Percentiles rank a stretch among this genome's conserved stretches.
phyloP scores from a whole-genome alignment of 805 yeast genomes.

The Yarrowia deformans region DNA sequence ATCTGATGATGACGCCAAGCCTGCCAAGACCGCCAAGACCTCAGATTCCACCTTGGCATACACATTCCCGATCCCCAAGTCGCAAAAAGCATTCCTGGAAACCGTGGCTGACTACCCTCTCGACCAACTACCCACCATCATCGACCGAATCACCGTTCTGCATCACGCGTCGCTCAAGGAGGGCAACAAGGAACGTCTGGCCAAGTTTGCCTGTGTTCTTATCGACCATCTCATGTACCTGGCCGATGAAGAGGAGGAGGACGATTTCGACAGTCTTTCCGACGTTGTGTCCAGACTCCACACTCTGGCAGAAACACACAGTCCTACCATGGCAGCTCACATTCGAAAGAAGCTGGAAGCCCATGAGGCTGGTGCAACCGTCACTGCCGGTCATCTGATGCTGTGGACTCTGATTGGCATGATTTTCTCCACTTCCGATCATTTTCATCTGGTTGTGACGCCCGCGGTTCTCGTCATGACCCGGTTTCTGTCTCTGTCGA shows the following conservation, averaged over 20 bases:
- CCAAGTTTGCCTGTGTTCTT: slow-evolving; percentile 66
- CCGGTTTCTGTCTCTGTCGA: slow-evolving; percentile 67
- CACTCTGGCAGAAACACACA: slow-evolving; percentile 68
- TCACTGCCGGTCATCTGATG: slow-evolving; percentile 62
- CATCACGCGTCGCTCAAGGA: slow-evolving; percentile 79
- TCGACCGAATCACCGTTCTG: slow-evolving; percentile 62
- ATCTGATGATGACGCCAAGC: neutral
- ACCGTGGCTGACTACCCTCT: slow-evolving; percentile 42
- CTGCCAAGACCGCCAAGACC: no score
- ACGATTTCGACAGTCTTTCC: slow-evolving; percentile 37
- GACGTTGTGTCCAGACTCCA: slow-evolving; percentile 53
- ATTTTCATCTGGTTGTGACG: slow-evolving; percentile 88
- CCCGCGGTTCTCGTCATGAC: slow-evolving; percentile 78
- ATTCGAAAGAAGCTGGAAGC: slow-evolving; percentile 64
- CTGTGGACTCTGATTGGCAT: slow-evolving; percentile 75
- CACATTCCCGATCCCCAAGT: slow-evolving; percentile 58
- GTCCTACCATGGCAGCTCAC: slow-evolving; percentile 65
- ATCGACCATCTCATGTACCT: slow-evolving; percentile 66
- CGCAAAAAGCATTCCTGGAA: slow-evolving; percentile 69
- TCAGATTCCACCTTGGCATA: no score
- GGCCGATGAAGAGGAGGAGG: slow-evolving; percentile 49
- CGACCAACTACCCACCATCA: slow-evolving; percentile 48
- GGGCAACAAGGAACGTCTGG: slow-evolving; percentile 81
- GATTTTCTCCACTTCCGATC: slow-evolving; percentile 92
- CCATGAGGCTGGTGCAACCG: slow-evolving; percentile 48